Base-by-base conservation (phyloP, 345 rosid species). In the Arabidopsis arenosa region DNA sequence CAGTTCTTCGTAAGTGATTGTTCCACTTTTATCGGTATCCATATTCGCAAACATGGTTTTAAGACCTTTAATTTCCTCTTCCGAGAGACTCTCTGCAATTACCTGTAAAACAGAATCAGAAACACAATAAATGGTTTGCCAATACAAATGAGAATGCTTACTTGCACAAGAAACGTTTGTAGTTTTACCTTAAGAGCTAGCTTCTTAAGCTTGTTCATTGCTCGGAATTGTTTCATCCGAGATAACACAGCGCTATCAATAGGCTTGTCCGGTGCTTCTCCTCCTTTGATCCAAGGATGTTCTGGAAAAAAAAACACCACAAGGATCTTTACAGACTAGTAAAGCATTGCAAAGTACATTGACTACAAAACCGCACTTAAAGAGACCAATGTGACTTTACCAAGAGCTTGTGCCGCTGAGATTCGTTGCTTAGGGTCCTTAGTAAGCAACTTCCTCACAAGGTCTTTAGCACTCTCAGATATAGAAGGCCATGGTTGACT, bases 171-270 rank as follows among this genome's bases (percentile, higher is more conserved):
- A 58, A 33, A 67, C 30, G 51, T 62, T 76, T 36, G 9, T 70
- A 47, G 23, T 51, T 59, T 66, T 80, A 93, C 97, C 90, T 93
- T 90, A 53, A 93, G 75, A 36, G 96, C 97, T 47, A 93, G 89
- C 86, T 90, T 84, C 80, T 91, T 91, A 71, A 93, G 87, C 73
- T 93, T 86, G 83, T 89, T 93, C 98, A 93, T 89, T 57, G 91
- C 97, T 69, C 94, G 87, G 80, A 93, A 91, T 80, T 93, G 96
- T 82, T 90, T 93, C 98, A 93, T 82, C 72, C 97, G 81, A 33
- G 95, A 85, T n/a, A 93, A 89, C 68, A 92, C 98, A 12, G 95
- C 98, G 72, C 80, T 89, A 70, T 84, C 90, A 49, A 93, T 87
- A 26, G 93, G 93, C 75, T 87, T 89, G 77, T 93, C 96, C 2